These are phyloP conservation scores for Parascedosporium putredinis DNA, from an alignment of 2,329 filamentous ascomycete genomes.

Conservation along the genomic window DNA sequence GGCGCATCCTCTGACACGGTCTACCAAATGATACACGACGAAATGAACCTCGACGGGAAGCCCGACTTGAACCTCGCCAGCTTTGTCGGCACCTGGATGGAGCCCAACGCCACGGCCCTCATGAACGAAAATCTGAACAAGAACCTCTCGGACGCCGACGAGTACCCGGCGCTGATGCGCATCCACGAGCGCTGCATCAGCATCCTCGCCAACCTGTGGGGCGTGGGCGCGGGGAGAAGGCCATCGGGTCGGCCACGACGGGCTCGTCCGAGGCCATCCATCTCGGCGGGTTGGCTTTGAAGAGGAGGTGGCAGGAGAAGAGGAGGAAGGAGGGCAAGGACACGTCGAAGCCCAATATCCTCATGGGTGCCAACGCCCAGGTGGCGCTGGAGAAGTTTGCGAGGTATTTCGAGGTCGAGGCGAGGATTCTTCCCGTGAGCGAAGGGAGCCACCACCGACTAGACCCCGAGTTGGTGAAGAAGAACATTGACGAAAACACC, in stretches of 20 bases:
- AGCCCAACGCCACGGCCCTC: slow-evolving; percentile 51
- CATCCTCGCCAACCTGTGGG: slow-evolving; percentile 59
- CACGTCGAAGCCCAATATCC: slow-evolving; percentile 55
- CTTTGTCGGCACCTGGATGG: slow-evolving; percentile 65
- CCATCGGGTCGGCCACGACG: slow-evolving; percentile 59
- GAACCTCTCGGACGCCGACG: slow-evolving; percentile 62
- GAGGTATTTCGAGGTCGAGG: slow-evolving; percentile 64
- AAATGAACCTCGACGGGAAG: slow-evolving; percentile 53
- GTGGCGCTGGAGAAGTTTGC: slow-evolving; percentile 66
- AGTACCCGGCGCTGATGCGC: slow-evolving; percentile 45
- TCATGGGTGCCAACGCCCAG: slow-evolving; percentile 66
- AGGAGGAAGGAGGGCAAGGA: slow-evolving; percentile 51
- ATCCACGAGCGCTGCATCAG: slow-evolving; percentile 59
- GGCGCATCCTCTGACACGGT: slow-evolving; percentile 52
- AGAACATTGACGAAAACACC: slow-evolving; percentile 66
- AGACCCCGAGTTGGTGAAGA: slow-evolving; percentile 51
- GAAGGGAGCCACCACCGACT: slow-evolving; percentile 50
- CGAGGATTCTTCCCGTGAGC: slow-evolving; percentile 52
- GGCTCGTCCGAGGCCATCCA: slow-evolving; percentile 64
- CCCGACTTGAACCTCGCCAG: slow-evolving; percentile 60
- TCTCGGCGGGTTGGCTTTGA: slow-evolving; percentile 62
- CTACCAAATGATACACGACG: slow-evolving; percentile 53
- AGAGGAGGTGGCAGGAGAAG: slow-evolving; percentile 61
- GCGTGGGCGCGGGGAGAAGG: slow-evolving; percentile 48
- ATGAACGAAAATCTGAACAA: slow-evolving; percentile 61